These are phyloP conservation scores for Xanthoconium stramineum DNA, from an alignment of 768 basidiomycete species.

Conservation along the genomic window DNA sequence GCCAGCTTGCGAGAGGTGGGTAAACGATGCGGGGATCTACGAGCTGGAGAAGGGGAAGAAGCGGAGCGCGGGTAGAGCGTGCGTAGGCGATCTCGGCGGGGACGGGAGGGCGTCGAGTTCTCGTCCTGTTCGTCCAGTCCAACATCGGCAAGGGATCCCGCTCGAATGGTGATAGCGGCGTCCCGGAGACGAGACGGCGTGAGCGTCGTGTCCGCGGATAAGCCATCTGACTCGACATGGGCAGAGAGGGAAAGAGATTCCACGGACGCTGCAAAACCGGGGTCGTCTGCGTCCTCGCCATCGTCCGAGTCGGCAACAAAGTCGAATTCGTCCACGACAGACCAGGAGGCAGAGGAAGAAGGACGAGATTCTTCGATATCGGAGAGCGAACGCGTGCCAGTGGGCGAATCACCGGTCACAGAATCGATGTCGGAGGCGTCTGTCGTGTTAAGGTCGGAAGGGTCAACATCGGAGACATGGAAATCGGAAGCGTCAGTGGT, in stretches of 20 bases:
- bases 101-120: conserved; percentile 10
- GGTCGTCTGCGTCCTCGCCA: conserved; percentile 28
- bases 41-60: conserved; percentile 55
- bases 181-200: conserved; percentile 3
- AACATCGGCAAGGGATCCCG: neutral
- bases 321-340: conserved; percentile 33
- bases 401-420: conserved; percentile 5
- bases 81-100: conserved; percentile 30
- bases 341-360: conserved; percentile 37
- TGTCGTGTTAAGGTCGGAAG: conserved; percentile 33
- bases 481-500: conserved; percentile 63
- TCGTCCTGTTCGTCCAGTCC: neutral
- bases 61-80: conserved; percentile 37
- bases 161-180: neutral
- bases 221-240: conserved; percentile 15
- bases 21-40: conserved; percentile 32
- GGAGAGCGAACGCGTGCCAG: conserved; percentile 17
- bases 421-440: conserved; percentile 28
- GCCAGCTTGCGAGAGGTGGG: conserved; percentile 10
- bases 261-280: conserved; percentile 33
- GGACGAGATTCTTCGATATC: conserved; percentile 29
- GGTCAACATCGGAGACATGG: conserved; percentile 43
- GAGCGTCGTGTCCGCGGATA: conserved; percentile 7
- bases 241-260: conserved; percentile 35
- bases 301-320: conserved; percentile 30